Base-by-base conservation (phyloP, 352 stramenopile genomes). In the Pseudoperonospora humuli region DNA sequence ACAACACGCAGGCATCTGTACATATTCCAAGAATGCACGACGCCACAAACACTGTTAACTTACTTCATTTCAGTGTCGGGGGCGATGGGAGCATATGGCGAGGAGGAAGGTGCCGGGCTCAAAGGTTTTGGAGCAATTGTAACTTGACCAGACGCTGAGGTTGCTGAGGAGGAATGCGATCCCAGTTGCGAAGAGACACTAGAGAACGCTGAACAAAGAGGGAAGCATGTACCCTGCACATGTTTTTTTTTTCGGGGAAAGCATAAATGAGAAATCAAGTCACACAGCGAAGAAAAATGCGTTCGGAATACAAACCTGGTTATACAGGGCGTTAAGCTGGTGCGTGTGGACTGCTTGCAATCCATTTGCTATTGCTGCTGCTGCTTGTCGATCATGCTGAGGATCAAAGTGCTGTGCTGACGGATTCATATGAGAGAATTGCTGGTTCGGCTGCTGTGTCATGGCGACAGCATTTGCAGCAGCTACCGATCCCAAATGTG, bases 401-500 rank as follows among this genome's bases (percentile, higher is more conserved):
- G 41, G 55, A 9, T 45, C 44, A 26, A 51, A 39, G 15, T 54
- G 45, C 25, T 54, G 38, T 10, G n/a, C 31, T 6, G 50, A 45
- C 42, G 50, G 32, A 26, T 50, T 65, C 54, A 62, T 57, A 35
- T 63, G 61, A 7, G 37, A 44, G 27, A 62, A 38, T 34, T 58
- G 57, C 32, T 61, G 58, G 27, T 50, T 59, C 26, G 55, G 55
- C 19, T 61, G 52, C 34, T 63, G 57, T 14, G 45, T 62, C 65
- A 81, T 75, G 4, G 58, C 63, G 14, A 49, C 54, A 8, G 62
- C 67, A 46, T 66, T 78, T 19, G 67, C 64, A 2, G 56, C 62
- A 40, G 67, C 63, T 19, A 78, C 67, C 1, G 67, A 73, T 14
- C 64, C 66, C 17, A 84, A 39, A 19, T 87, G 69, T 15, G 69